phyloP scores from a whole-genome alignment of 169 alveolate genomes.

The Plasmodium knowlesi region DNA sequence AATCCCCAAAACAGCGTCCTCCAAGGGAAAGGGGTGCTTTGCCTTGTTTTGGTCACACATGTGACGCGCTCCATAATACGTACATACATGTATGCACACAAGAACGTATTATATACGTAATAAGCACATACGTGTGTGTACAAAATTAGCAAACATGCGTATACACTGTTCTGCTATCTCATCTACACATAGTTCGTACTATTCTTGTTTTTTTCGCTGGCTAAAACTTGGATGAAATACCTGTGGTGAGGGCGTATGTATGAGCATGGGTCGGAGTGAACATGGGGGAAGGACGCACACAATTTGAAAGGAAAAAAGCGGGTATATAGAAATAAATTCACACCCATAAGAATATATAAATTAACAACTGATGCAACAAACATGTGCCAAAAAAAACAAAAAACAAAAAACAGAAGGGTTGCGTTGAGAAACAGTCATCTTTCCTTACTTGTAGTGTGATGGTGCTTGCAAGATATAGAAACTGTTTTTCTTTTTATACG shows the following conservation, averaged over 20 bases:
- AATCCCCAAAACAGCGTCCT: neutral
- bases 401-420: too few species aligned
- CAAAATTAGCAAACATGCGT: neutral
- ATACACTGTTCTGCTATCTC: conserved; percentile 9
- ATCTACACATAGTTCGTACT: conserved; percentile 22
- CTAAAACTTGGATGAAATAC: conserved; percentile 43
- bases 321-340: neutral
- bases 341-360: neutral
- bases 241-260: neutral
- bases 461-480: conserved; percentile 66
- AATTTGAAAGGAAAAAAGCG: neutral
- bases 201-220: conserved; percentile 62
- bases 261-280: neutral
- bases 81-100: neutral
- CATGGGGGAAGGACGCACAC: neutral
- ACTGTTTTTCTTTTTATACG: conserved; percentile 49
- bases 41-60: neutral
- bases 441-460: conserved; percentile 63
- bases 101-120: neutral
- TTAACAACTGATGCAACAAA: neutral
- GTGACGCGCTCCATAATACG: neutral
- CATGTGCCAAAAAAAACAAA: neutral
- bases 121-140: neutral
- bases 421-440: neutral
- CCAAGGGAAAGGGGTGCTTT: neutral